These are phyloP conservation scores for Nannochloropsis granulata DNA, from an alignment of 108 stramenopile genomes.

Conservation along the genomic window DNA sequence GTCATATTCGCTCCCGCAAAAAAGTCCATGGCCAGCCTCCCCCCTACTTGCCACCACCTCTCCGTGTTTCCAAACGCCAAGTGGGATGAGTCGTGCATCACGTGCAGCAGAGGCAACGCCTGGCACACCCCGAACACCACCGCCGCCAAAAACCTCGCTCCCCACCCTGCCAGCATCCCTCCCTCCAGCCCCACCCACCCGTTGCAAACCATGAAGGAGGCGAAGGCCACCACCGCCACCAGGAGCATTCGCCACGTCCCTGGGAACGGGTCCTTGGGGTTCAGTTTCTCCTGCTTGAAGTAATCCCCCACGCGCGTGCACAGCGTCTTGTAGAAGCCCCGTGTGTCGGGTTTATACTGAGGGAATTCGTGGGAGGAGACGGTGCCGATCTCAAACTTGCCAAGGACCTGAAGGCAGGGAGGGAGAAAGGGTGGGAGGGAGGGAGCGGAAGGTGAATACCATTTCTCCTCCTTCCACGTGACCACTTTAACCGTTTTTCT, in stretches of 20 bases:
- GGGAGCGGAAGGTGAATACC: neutral
- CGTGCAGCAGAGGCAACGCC: conserved; percentile 37
- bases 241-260: conserved; percentile 28
- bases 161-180: neutral
- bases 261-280: conserved; percentile 25
- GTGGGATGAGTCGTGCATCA: conserved; percentile 56
- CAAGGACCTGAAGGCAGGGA: neutral
- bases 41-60: conserved; percentile 7
- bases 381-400: conserved; percentile 21
- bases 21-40: conserved; percentile 28
- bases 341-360: conserved; percentile 30
- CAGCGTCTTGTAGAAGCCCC: conserved; percentile 28
- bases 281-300: conserved; percentile 31
- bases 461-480: neutral
- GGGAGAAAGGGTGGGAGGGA: neutral
- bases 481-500: neutral
- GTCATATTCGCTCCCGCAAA: conserved; percentile 29
- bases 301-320: conserved; percentile 22
- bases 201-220: conserved; percentile 8
- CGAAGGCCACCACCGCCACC: conserved; percentile 11
- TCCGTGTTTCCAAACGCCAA: conserved; percentile 44
- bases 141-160: conserved; percentile 12
- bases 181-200: conserved; percentile 2
- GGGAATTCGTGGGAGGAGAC: conserved; percentile 20
- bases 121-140: conserved; percentile 21